A percentile compares a stretch with the other conserved stretches of the same genome.
These are phyloP conservation scores for Clavaria fumosa DNA, from an alignment of 768 basidiomycete species.

Conservation along the genomic window DNA sequence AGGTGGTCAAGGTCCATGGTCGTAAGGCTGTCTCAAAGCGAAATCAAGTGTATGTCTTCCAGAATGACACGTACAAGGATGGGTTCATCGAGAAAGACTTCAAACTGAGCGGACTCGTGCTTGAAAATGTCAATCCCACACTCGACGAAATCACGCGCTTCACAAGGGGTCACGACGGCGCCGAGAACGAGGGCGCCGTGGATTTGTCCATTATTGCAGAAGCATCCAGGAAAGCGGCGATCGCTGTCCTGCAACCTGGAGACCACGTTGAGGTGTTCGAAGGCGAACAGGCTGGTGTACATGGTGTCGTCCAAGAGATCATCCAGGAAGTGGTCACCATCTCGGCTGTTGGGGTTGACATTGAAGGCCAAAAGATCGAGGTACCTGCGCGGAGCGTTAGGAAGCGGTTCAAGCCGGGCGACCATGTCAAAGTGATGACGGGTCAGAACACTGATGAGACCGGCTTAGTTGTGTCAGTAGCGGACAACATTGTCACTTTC, in stretches of 20 bases:
- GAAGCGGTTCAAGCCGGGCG: constrained; percentile 92
- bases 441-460: constrained; percentile 93
- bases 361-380: constrained; percentile 78
- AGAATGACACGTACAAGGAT: constrained; percentile 85
- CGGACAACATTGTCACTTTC: constrained; percentile 87
- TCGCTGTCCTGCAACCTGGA: constrained; percentile 89
- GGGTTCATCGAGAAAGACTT: constrained; percentile 97
- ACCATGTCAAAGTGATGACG: constrained; percentile 96
- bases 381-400: constrained; percentile 78
- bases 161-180: constrained; percentile 54
- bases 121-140: constrained; percentile 89
- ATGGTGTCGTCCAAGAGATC: constrained; percentile 86
- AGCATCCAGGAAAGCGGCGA: constrained; percentile 81
- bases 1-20: constrained; percentile 76
- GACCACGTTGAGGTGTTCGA: constrained; percentile 97
- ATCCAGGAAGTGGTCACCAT: constrained; percentile 77
- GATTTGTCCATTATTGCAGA: constrained; percentile 88
- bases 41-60: constrained; percentile 69
- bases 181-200: constrained; percentile 48
- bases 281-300: constrained; percentile 87
- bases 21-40: constrained; percentile 62
- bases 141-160: constrained; percentile 94
- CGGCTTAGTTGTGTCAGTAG: constrained; percentile 84
- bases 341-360: constrained; percentile 62
- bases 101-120: constrained; percentile 56